Evolutionary conservation across 2,329 filamentous ascomycete genomes (phyloP).

Genomic region (Penicillium crustosum): DNA sequence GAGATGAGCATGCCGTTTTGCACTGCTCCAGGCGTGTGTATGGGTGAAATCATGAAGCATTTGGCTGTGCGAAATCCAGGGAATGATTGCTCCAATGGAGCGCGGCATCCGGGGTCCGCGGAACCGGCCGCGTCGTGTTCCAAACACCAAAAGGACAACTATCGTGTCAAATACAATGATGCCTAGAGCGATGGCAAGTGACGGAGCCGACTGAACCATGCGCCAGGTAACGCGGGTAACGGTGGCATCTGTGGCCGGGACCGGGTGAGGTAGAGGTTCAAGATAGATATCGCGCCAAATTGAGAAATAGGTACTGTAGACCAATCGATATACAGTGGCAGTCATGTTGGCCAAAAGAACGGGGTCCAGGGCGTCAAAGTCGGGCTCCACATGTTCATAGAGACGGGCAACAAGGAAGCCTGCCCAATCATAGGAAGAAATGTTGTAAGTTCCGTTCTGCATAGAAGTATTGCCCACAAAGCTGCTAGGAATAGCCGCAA

Average conservation of each 20-base stretch:
- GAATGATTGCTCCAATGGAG: conserved; percentile 35
- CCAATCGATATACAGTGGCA: conserved; percentile 36
- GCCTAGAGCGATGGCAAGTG: conserved; percentile 28
- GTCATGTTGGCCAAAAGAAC: conserved; percentile 26
- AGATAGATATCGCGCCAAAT: conserved; percentile 37
- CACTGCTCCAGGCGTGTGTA: conserved; percentile 32
- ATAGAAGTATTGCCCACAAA: conserved; percentile 29
- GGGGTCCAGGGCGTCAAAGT: conserved; percentile 28
- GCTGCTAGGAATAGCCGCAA: conserved; percentile 36
- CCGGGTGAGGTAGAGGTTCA: conserved; percentile 21
- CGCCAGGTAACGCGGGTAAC: conserved; percentile 33
- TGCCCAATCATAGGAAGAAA: conserved; percentile 38
- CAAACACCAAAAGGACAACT: conserved; percentile 35
- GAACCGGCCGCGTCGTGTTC: conserved; percentile 35
- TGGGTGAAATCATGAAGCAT: conserved; percentile 34
- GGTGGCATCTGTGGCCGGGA: conserved; percentile 26
- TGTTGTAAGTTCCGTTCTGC: conserved; percentile 27
- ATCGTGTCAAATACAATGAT: conserved; percentile 36
- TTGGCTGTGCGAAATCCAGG: conserved; percentile 36
- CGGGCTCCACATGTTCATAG: conserved; percentile 29
- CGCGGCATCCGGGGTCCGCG: conserved; percentile 35
- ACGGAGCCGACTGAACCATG: conserved; percentile 33
- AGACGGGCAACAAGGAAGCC: conserved; percentile 36
- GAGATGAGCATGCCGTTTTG: conserved; percentile 29
- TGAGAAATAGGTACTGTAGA: conserved; percentile 38